A percentile compares a stretch with the other conserved stretches of the same genome.
These are phyloP conservation scores for Clitoria ternatea DNA, from an alignment of 306 rosid genomes.

Conservation along the genomic window DNA sequence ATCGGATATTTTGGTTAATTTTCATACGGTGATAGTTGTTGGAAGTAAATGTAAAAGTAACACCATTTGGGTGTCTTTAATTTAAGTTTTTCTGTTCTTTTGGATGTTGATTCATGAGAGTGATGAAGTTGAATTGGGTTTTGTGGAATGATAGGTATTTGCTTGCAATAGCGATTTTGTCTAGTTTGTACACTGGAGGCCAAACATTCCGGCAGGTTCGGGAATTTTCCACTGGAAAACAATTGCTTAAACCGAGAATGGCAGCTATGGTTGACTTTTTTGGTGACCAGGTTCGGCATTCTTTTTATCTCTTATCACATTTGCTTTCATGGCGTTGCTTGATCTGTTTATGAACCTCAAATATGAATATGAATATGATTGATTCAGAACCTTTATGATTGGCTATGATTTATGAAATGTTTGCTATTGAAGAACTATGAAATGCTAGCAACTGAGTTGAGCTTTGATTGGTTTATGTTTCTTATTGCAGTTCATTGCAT, in stretches of 20 bases:
- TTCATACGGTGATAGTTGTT: no score
- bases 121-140: background rate
- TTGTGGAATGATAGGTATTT: conserved; percentile 45
- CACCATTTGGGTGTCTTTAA: background rate
- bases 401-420: background rate
- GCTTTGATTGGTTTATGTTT: background rate
- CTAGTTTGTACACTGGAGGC: conserved; percentile 47
- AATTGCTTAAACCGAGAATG: conserved; percentile 31
- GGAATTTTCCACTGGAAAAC: conserved; percentile 46
- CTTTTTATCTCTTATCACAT: background rate
- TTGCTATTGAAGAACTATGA: background rate
- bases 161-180: conserved; percentile 57
- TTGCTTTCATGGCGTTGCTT: background rate
- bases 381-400: conserved; percentile 14
- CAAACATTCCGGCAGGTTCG: conserved; percentile 49
- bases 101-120: background rate
- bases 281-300: conserved; percentile 67
- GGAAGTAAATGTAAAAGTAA: no score
- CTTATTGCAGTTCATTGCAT: conserved; percentile 62
- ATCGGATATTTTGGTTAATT: no score
- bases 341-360: background rate
- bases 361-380: no score
- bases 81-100: background rate
- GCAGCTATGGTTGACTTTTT: conserved; percentile 49
- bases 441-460: background rate